Evolutionary conservation across 129 eudicot genomes (phyloP), one percentile per base, ranked within the genome.

Genomic region (Escallonia herrerae): DNA sequence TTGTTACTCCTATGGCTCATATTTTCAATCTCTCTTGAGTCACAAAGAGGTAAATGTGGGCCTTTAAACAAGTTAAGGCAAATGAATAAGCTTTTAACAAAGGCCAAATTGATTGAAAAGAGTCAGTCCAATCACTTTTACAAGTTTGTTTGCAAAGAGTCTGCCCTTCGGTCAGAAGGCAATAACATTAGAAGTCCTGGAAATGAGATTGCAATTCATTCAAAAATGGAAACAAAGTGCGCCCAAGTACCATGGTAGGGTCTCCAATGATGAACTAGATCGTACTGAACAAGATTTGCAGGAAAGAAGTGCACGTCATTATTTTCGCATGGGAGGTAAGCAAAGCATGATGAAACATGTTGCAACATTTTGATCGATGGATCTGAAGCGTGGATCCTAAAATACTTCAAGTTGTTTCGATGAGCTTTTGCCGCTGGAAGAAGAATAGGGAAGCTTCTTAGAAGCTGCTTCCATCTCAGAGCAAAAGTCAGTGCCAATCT

Each of bases 401-500:
- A 86, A 53, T 15, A 74, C 81, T 0, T 6, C 52, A 15, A 80
- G 67, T 38, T 75, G 89, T 67, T 76, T 90, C 6, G 83, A 83
- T 48, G 89, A 83, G 77, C 91, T 90, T 56, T 13, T 83, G 71
- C 2, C 66, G 71, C 60, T 90, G 69, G 97, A 90, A 72, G 89
- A 81, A 77, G 95, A 86, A 71, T 66, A 81, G 0, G 89, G 95
- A 39, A 70, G 81, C 68, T 86, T 81, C 56, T 42, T 67, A 22
- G 83, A 74, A 48, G 97, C 97, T 75, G 91, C 84, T 1, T 85
- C 75, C 63, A 74, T 90, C 40, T 91, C 88, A 1, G 80, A 76
- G 56, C 53, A 65, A 73, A 58, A 60, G 95, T 61, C 40, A 82
- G 37, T 77, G 53, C 42, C 91, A 90, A 64, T 83, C 82, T 15